Base-by-base conservation (phyloP, 345 rosid genomes). In the Boechera divaricarpa region DNA sequence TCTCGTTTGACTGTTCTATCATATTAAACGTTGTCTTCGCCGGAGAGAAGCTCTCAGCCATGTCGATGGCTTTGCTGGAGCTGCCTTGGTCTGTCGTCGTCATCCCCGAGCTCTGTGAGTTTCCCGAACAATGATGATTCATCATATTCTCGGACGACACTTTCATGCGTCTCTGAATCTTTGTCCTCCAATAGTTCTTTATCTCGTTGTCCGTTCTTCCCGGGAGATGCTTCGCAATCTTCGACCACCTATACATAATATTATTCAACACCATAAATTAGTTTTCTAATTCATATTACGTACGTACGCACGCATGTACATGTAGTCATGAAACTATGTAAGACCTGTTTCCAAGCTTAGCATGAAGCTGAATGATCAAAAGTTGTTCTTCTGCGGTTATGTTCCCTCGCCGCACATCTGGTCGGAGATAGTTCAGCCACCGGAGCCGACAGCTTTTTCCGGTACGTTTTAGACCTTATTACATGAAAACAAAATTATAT, bases 181-280 rank as follows among this genome's bases (percentile, higher is more conserved):
- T 85, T 0, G 98, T 91, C 79, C 99, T 91, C 98, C 99, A 95
- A 45, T 80, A 93, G 45, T 95, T 95, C 82, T 95, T 95, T 81
- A 95, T 95, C 67, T 95, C 99, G 56, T 95, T 95, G 72, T 95
- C 99, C 0, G 99, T 95, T 82, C 99, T 91, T 59, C 99, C 99
- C 2, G 98, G 98, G 3, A 95, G 83, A 82, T 90, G 97, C 82
- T 95, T 95, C 0, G 98, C 99, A 16, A 95, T 95, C 77, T 93
- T 91, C 0, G 97, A 91, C 94, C 94, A 91, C 83, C 94, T 91
- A 16, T 31, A 66, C 26, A 24, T 32, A n/a, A 16, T 31, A 42
- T 12, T 8, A 8, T 28, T 28, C 13, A 7, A n/a, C 38, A 13
- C 18, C 49, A 15, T 44, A 45, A 35, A 4, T 28, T n/a, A 58